phyloP scores from a whole-genome alignment of 1,139 yeast genomes.

The Yamadazyma spencermartinsiae region DNA sequence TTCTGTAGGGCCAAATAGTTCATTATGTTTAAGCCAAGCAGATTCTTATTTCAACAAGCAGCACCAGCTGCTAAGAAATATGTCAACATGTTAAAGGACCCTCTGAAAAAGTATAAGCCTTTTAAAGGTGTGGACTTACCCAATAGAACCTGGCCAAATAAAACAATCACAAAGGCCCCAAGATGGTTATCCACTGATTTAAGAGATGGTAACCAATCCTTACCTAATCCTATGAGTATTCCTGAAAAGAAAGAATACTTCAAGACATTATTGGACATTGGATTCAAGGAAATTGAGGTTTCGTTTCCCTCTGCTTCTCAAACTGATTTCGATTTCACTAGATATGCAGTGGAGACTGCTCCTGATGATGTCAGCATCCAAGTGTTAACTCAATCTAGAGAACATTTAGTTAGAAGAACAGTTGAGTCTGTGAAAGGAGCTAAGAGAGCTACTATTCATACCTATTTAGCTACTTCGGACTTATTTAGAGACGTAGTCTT shows the following conservation, averaged over 20 bases:
- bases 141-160: constrained; percentile 86
- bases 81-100: constrained; percentile 55
- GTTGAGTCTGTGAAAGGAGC: constrained; percentile 90
- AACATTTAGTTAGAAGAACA: constrained; percentile 83
- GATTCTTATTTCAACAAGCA: constrained; percentile 28
- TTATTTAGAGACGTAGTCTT: constrained; percentile 90
- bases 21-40: constrained; percentile 27
- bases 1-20: not conserved
- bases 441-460: constrained; percentile 84
- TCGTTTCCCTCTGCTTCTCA: constrained; percentile 96
- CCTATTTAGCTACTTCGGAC: constrained; percentile 89
- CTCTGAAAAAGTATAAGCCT: constrained; percentile 71
- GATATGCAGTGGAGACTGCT: constrained; percentile 87
- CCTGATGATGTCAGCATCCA: constrained; percentile 93
- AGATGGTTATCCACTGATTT: constrained; percentile 96
- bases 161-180: constrained; percentile 75
- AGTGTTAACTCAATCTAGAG: constrained; percentile 90
- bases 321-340: constrained; percentile 92
- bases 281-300: constrained; percentile 96
- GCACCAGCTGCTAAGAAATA: constrained; percentile 19
- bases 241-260: constrained; percentile 88
- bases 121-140: constrained; percentile 69
- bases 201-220: constrained; percentile 95
- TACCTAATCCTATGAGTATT: constrained; percentile 95
- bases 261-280: constrained; percentile 80